Base-by-base conservation (phyloP, 1,284 basidiomycete genomes). In the Tilletia setariae region DNA sequence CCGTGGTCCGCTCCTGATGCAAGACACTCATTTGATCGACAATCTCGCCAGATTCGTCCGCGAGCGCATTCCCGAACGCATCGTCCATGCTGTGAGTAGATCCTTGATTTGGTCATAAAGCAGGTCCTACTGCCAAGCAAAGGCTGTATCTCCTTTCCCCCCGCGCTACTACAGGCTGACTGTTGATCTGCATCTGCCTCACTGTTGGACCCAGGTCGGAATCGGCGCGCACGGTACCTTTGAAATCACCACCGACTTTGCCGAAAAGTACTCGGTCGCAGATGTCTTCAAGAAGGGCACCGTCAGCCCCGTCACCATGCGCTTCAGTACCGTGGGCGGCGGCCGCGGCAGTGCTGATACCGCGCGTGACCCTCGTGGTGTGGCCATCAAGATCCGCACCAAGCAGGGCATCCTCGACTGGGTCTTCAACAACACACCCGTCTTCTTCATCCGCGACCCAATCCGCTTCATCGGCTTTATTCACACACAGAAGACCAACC, bases 31-130 rank as follows among this genome's bases (percentile, higher is more conserved):
- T 16, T 16, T 67, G 16, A n/a, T 67, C 43, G 66, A 67, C 42
- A 40, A 28, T 19, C 63, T 67, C 15, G 56, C 56, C 16, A 25
- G 35, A 13, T 61, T 61, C n/a, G 56, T 61, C 30, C 74, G 76
- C 2, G 79, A 81, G 68, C 74, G 79, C n/a, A 79, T 81, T 61
- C 79, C 79, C 35, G 79, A 81, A 66, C 75, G 79, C 6, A 76
- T 81, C 25, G 76, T 79, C 43, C 76, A 78, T 49, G 76, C 76
- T 40, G 35, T 40, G 35, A 40, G 35, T 11, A 40, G n/a, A n/a
- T n/a, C n/a, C n/a, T n/a, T n/a, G n/a, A n/a, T n/a, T n/a, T n/a
- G n/a, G n/a, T n/a, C n/a, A n/a, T n/a, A n/a, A n/a, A n/a, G n/a
- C n/a, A n/a, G n/a, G n/a, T n/a, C n/a, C n/a, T n/a, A n/a, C n/a